Evolutionary conservation across 2,329 filamentous ascomycete species (phyloP), one percentile per base, ranked within the genome.

Genomic region (Exophiala dermatitidis): DNA sequence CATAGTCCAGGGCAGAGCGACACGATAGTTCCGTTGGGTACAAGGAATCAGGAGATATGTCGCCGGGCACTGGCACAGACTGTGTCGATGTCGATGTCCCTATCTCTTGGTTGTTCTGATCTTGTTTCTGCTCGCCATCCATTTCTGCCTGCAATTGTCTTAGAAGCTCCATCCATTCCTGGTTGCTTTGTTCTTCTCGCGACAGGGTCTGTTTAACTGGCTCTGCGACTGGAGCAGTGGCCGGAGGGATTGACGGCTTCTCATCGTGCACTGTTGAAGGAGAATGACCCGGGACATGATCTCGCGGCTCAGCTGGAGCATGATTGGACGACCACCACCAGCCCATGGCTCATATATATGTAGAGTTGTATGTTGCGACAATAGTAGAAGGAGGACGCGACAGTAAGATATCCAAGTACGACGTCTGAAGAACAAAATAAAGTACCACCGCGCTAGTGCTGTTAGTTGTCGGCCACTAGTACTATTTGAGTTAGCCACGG

Each of bases 1-100:
- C 90, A 59, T 83, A 79, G 74, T 98, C 93, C 73, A 98, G 97
- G 63, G 90, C 86, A 57, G 85, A 79, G 48, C 88, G 85, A 76
- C 93, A 97, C 65, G 86, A 90, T 85, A 97, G 93, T 48, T 78
- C 82, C 40, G 83, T 83, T 0, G 89, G 88, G 57, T 93, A 86
- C 47, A 88, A 76, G 58, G 83, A 81, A 60, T 88, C 82, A 61
- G 83, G 79, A 54, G 86, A 69, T 54, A 77, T 62, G 48, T 64
- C 62, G 31, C 44, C 45, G 1, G 54, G 64, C 49, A 36, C 60
- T 59, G 60, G 56, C 60, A 48, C 62, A 66, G 53, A 12, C 10
- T 53, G 48, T 37, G 51, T 30, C 12, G 29, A 37, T 37, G 40
- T 46, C 29, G 44, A 45, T 26, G 44, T 33, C 34, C 50, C 38